Conservation (phyloP, 345 rosid species). For the Alliaria petiolata region DNA sequence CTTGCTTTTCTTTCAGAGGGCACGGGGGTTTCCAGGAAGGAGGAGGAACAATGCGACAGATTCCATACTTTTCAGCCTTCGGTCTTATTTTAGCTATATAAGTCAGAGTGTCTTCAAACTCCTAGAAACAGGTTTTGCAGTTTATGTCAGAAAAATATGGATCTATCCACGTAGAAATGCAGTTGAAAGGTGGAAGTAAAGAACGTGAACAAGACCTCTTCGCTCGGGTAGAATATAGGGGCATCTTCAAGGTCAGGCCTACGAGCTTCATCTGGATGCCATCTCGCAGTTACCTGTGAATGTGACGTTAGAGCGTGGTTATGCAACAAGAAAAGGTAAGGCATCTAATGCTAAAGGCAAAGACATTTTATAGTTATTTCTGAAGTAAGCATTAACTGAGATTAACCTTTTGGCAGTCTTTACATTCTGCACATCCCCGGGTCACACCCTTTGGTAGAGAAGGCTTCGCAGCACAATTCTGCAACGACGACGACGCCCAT, state of each 20-base stretch:
- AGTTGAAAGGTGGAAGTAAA: slow-evolving; percentile 13
- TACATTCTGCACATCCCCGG: slow-evolving; percentile 72
- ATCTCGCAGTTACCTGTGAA: slow-evolving; percentile 69
- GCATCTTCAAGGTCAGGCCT: slow-evolving; percentile 78
- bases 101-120: slow-evolving; percentile 87
- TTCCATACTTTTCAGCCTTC: slow-evolving; percentile 87
- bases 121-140: slow-evolving; percentile 44
- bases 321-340: slow-evolving; percentile 2
- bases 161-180: neutral
- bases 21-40: slow-evolving; percentile 96
- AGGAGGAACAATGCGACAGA: slow-evolving; percentile 98
- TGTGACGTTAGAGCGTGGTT: slow-evolving; percentile 12
- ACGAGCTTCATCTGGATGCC: slow-evolving; percentile 72
- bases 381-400: neutral
- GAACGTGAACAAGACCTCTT: slow-evolving; percentile 60
- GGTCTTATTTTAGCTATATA: slow-evolving; percentile 82
- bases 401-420: slow-evolving; percentile 83
- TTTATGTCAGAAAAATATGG: slow-evolving; percentile 23
- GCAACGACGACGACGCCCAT: slow-evolving; percentile 52
- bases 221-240: slow-evolving; percentile 89
- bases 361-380: neutral
- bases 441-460: slow-evolving; percentile 76
- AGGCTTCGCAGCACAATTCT: slow-evolving; percentile 46
- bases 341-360: neutral
- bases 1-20: slow-evolving; percentile 63